Evolutionary conservation across 1,284 basidiomycete genomes (phyloP), one percentile per base, ranked within the genome.

Genomic region (Sanguinoderma infundibulare): DNA sequence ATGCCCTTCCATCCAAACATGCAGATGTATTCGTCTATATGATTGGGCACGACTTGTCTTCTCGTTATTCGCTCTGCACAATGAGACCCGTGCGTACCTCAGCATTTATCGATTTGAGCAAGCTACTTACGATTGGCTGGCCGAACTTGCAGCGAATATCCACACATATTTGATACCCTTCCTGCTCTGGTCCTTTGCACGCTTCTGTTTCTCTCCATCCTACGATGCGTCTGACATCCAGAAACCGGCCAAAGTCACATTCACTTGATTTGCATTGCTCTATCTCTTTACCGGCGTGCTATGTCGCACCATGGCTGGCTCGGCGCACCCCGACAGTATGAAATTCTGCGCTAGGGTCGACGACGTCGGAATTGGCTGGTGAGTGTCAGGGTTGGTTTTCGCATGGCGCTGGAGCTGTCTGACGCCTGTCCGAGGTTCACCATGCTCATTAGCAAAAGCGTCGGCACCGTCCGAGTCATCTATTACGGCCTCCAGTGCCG

Each of bases 291-390:
- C 82, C 60, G 91, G 88, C 57, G 81, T 86, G 2, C 62, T 93
- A n/a, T 95, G 91, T 91, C 93, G 95, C 70, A 90, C 89, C 2
- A 91, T 94, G 84, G 75, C 89, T 12, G 93, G 93, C 0, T 94
- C 92, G 73, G 90, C 92, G 0, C 84, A 93, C 71, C 80, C 80
- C 47, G 74, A 77, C 42, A 85, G 89, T 60, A 90, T 92, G 86
- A 85, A 90, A 54, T 78, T 90, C 8, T 93, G 90, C 61, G 91
- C 92, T 2, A 80, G 90, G 51, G 82, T 91, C 34, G 89, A 84
- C 39, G 89, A 87, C 1, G 71, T 91, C 30, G 85, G 79, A 90
- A 69, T n/a, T n/a, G n/a, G n/a, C n/a, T n/a, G n/a, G n/a, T n/a
- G n/a, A n/a, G n/a, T n/a, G n/a, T n/a, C n/a, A n/a, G n/a, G n/a